Evolutionary conservation across 768 basidiomycete species (phyloP), one percentile per base, ranked within the genome.

Genomic region (Kwoniella dendrophila): DNA sequence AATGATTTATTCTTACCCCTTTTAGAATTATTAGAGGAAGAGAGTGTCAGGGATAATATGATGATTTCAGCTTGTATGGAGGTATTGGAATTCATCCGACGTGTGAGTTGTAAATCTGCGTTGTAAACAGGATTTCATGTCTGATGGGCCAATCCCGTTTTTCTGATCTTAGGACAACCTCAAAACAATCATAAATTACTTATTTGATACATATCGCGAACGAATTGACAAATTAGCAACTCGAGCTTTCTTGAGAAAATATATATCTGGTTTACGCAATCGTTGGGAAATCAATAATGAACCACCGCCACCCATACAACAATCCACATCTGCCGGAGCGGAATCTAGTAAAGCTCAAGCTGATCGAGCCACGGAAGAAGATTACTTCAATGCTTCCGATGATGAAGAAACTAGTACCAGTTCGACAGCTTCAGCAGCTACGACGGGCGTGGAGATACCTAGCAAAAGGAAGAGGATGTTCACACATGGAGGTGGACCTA

Each of bases 41-140:
- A 96, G 79, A 88, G 89, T 33, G 82, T 84, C 55, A 84, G 90
- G 60, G 96, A 99, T 78, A 99, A 94, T 80, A 83, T 99, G 63
- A 82, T 99, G 56, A 90, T 88, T 70, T 93, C 92, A 71, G 91
- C 93, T 38, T 97, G 92, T 82, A 88, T 96, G 78, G 96, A 98
- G 77, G 89, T 90, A 66, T 93, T 98, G 71, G 96, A 99, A 70
- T 84, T 86, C 68, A 89, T 98, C 79, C 87, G 92, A 56, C 85
- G 86, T 81, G 93, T 94, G 64, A 65, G 85, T 79, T 20, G 11
- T n/a, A n/a, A n/a, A n/a, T n/a, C n/a, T n/a, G 6, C 47, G 24
- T 14, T 6, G 47, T 11, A 14, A 5, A 29, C 20, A 49, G 8
- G 7, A 49, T 5, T 3, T 49, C 4, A 49, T 14, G 18, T 14